Evolutionary conservation across 345 rosid genomes (phyloP).

Genomic region (Ceriops zippeliana): DNA sequence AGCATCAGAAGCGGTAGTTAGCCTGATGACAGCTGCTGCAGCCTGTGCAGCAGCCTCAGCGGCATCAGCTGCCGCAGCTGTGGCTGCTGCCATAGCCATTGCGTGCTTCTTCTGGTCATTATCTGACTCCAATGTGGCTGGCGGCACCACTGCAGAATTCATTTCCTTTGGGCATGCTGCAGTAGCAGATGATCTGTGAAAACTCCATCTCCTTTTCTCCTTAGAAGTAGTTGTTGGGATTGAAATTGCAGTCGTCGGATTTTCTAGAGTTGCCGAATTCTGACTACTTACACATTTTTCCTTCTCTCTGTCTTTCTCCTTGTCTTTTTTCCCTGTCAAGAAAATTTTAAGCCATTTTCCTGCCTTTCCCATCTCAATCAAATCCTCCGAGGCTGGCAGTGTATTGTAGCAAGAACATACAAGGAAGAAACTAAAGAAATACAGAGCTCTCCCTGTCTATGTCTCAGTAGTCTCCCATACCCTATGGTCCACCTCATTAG

Average conservation of each 20-base stretch:
- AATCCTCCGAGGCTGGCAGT: conserved; percentile 22
- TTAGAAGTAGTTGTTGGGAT: conserved; percentile 54
- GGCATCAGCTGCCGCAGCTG: conserved; percentile 42
- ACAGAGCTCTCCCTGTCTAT: conserved; percentile 10
- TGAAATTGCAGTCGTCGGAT: conserved; percentile 43
- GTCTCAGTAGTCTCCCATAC: conserved; percentile 17
- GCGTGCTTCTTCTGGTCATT: conserved; percentile 47
- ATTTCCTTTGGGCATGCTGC: conserved; percentile 31
- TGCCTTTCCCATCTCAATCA: conserved; percentile 66
- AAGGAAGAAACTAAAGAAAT: conserved; percentile 16
- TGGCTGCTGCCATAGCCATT: conserved; percentile 42
- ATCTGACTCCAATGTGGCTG: conserved; percentile 22
- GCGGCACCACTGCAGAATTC: conserved; percentile 20
- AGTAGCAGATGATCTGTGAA: conserved; percentile 71
- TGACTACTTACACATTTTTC: conserved; percentile 18
- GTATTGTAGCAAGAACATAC: conserved; percentile 26
- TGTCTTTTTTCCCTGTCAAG: conserved; percentile 70
- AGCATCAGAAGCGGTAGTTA: conserved; percentile 30
- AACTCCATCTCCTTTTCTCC: conserved; percentile 89
- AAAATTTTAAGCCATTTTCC: conserved; percentile 75
- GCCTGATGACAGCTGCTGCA: conserved; percentile 45
- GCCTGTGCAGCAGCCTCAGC: conserved; percentile 51
- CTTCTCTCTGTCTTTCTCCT: conserved; percentile 31
- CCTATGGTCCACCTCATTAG: conserved; percentile 8
- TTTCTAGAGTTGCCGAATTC: conserved; percentile 27